Evolutionary conservation across 73 alveolate genomes (phyloP).

Genomic region (Breviolum minutum): DNA sequence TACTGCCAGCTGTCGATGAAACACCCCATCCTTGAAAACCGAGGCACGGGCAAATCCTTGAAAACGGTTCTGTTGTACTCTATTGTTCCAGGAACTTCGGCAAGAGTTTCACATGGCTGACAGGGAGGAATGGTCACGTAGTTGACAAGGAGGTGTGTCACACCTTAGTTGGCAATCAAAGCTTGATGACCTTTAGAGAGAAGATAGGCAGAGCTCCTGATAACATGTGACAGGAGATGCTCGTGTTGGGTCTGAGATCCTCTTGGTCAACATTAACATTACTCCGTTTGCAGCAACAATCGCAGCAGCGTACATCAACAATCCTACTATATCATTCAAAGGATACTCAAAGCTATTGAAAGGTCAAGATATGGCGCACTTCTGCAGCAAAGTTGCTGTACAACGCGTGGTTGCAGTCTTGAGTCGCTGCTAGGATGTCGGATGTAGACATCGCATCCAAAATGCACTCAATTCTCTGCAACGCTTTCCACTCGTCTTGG

Average conservation of each 20-base stretch:
- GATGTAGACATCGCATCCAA: conserved; percentile 39
- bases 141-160: conserved; percentile 30
- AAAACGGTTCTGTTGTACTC: conserved; percentile 43
- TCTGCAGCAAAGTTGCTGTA: conserved; percentile 21
- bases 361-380: not conserved
- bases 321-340: no score
- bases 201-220: no score
- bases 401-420: conserved; percentile 30
- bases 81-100: conserved; percentile 73
- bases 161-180: conserved; percentile 1
- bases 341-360: no score
- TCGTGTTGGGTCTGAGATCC: no score
- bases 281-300: not conserved
- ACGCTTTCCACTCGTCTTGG: conserved; percentile 67
- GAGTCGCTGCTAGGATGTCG: conserved; percentile 29
- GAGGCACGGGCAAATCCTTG: conserved; percentile 17
- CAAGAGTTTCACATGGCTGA: conserved; percentile 34
- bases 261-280: no score
- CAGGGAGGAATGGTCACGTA: conserved; percentile 55
- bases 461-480: conserved; percentile 59
- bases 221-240: no score
- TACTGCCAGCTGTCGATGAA: not conserved
- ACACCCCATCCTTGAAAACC: not conserved
- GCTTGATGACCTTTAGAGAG: not conserved
- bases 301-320: not conserved